Evolutionary conservation across 305 asterid species (phyloP), one percentile per base, ranked within the genome.

Genomic region (Caryopteris hybrid): DNA sequence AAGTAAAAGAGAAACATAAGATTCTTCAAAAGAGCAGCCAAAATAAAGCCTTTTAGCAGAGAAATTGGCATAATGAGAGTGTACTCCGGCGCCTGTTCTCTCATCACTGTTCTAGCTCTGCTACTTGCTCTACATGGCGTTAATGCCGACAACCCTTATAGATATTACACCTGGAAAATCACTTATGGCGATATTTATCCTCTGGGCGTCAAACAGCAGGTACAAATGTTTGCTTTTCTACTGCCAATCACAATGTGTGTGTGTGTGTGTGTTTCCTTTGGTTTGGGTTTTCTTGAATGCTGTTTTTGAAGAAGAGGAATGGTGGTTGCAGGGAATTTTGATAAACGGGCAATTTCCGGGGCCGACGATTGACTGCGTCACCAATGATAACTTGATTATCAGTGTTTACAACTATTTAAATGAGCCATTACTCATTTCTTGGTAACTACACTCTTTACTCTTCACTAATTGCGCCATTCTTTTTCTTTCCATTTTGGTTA

Each of bases 301-400:
- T 25, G 54, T 12, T 70, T 69, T 43, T 56, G 46, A 69, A 43
- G 12, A 8, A 56, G 57, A 4, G 52, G 60, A 60, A 53, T 50
- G 67, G 39, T 39, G 61, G 39, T 77, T 79, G 84, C 91, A 93
- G 99, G 99, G 91, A 5, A 91, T 94, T 70, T 74, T 91, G 90
- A 91, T 94, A 31, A 94, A 94, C 71, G 96, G 96, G 51, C 96
- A 88, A 86, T 94, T 91, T 73, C 99, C 96, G 17, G 99, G 97
- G 62, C 99, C 99, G 69, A 89, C 86, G 51, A 91, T 91, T 66
- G 92, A 87, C 79, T 94, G 97, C 64, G 93, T 91, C 51, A 94
- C 97, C n/a, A 91, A 94, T 69, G 96, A 94, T 63, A 94, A 94
- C 83, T 81, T 94, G 90, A 82, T 94, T 78, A 87, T 94, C 83